These are phyloP conservation scores for Arthrobotrys musiformis DNA, from an alignment of 2,329 filamentous ascomycete genomes.

Conservation along the genomic window DNA sequence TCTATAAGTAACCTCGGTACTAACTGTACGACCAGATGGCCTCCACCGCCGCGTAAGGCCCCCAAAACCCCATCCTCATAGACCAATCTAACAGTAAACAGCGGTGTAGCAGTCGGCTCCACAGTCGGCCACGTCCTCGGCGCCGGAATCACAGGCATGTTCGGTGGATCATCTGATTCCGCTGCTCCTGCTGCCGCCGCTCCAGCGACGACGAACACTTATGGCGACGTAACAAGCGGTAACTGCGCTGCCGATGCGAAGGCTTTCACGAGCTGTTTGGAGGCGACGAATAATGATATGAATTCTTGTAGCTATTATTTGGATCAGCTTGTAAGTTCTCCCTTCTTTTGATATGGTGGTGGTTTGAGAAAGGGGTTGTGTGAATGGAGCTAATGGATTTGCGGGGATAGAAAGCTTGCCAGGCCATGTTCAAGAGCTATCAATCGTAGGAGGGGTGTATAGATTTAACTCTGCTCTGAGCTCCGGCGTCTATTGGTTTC, in stretches of 20 bases:
- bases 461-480: too few species aligned
- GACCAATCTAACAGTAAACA: constrained; percentile 63
- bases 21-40: constrained; percentile 75
- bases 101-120: constrained; percentile 95
- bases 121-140: constrained; percentile 95
- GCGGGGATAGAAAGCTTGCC: constrained; percentile 77
- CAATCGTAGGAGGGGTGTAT: constrained; percentile 61
- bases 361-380: too few species aligned
- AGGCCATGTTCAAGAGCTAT: constrained; percentile 78
- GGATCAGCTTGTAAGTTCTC: constrained; percentile 77
- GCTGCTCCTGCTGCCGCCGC: constrained; percentile 66
- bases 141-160: constrained; percentile 70
- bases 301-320: constrained; percentile 98
- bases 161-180: constrained; percentile 74
- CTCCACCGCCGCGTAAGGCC: constrained; percentile 89
- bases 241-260: constrained; percentile 83
- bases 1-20: constrained; percentile 20
- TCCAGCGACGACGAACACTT: constrained; percentile 66
- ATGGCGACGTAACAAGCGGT: constrained; percentile 67
- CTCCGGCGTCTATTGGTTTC: too few species aligned
- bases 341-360: neutral
- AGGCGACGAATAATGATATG: constrained; percentile 93
- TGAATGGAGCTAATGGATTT: constrained; percentile 23
- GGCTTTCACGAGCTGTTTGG: constrained; percentile 94
- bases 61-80: neutral